These are phyloP conservation scores for Balakata baccata DNA, from an alignment of 345 rosid genomes.

Conservation along the genomic window DNA sequence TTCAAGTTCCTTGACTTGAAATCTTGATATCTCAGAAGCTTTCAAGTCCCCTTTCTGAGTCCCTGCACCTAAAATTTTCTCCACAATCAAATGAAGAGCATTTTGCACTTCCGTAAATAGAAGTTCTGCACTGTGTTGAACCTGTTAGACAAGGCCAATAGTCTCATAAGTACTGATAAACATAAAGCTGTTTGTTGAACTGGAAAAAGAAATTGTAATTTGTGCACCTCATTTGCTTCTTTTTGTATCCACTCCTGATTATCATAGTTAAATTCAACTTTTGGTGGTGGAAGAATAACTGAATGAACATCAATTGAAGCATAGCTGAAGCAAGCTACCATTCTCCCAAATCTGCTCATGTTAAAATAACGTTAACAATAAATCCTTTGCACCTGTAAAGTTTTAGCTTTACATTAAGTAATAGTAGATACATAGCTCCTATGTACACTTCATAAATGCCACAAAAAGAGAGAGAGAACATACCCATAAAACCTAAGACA, in stretches of 20 bases:
- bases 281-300: conserved; percentile 75
- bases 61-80: conserved; percentile 10
- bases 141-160: conserved; percentile 22
- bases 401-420: background rate
- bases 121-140: conserved; percentile 16
- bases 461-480: background rate
- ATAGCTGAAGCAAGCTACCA: conserved; percentile 95
- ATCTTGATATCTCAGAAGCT: conserved; percentile 12
- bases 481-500: conserved; percentile 99
- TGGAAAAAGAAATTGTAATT: conserved; percentile 8
- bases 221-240: conserved; percentile 66
- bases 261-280: conserved; percentile 62
- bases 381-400: background rate
- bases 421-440: background rate
- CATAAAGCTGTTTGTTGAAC: conserved; percentile 7
- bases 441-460: background rate
- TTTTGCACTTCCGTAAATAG: conserved; percentile 14
- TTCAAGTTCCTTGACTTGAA: conserved; percentile 13
- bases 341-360: conserved; percentile 71
- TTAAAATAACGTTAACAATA: conserved; percentile 4
- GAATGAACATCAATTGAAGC: conserved; percentile 84
- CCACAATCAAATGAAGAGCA: conserved; percentile 14
- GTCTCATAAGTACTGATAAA: conserved; percentile 15
- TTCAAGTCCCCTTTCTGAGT: conserved; percentile 8
- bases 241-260: conserved; percentile 78